Base-by-base conservation (phyloP, 352 stramenopile genomes). In the Pythium folliculosum region DNA sequence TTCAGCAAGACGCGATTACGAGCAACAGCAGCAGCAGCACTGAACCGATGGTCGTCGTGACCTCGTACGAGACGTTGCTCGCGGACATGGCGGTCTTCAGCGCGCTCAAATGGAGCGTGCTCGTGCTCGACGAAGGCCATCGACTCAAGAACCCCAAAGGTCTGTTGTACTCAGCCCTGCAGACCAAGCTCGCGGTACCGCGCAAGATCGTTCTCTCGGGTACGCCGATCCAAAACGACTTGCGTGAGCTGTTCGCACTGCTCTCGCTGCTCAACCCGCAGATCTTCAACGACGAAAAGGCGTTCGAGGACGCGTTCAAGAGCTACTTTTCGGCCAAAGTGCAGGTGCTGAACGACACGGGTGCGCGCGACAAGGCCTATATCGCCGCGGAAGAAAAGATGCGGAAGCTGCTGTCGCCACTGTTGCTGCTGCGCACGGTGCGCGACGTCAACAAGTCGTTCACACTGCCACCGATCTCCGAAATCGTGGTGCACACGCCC, bases 81-180 rank as follows among this genome's bases (percentile, higher is more conserved):
- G 76, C 76, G 21, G 86, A 91, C 62, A 66, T 77, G 22, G 66
- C 74, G 1, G 94, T 84, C 70, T 90, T 85, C 68, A 47, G 63
- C 50, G 77, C 72, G 7, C 63, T 73, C 19, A 65, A 68, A 64
- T 89, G 86, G 84, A 72, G 76, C 6, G 54, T 90, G 9, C 63
- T 91, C n/a, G 63, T 97, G 16, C 77, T 97, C 23, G 90, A 97
- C 62, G 91, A 97, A 73, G 88, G 84, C 23, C 91, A 97, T 67
- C 74, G 83, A 19, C 88, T 97, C n/a, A 96, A 96, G 76, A 97
- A 96, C 65, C 71, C 73, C 1, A 81, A 84, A 40, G 75, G 86
- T 1, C 75, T 82, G 57, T 68, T 91, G 38, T 77, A 89, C 61
- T 63, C 75, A n/a, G 59, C 76, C 37, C 67, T 94, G 30, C 65